Conservation (phyloP, 2,329 filamentous ascomycete species). For the Monosporascus cannonballus region DNA sequence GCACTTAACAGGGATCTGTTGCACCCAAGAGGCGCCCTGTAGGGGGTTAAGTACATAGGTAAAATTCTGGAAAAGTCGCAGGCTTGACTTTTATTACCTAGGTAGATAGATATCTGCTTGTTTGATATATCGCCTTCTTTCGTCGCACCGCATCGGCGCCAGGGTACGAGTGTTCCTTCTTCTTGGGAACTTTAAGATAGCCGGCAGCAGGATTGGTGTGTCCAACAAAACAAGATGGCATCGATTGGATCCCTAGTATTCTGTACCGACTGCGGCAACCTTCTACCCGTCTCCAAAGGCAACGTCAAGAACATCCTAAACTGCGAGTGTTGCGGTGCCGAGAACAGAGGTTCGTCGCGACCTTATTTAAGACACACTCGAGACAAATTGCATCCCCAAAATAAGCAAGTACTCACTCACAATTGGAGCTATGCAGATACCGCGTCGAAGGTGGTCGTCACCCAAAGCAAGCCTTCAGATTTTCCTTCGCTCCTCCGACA, state of each 20-base stretch:
- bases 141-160: too few relatives aligned
- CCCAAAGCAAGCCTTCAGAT: slow-evolving; percentile 78
- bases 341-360: slow-evolving; percentile 65
- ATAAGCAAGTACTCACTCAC: slow-evolving; percentile 2
- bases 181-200: neutral
- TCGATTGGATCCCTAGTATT: slow-evolving; percentile 88
- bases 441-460: slow-evolving; percentile 69
- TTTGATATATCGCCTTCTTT: too few relatives aligned
- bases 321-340: slow-evolving; percentile 81
- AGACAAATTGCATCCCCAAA: neutral
- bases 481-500: slow-evolving; percentile 87
- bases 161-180: neutral
- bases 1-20: too few relatives aligned
- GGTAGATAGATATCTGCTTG: too few relatives aligned
- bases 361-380: neutral
- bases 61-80: too few relatives aligned
- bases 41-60: too few relatives aligned
- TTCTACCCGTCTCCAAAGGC: slow-evolving; percentile 75
- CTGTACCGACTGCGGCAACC: slow-evolving; percentile 86
- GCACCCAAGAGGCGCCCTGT: too few relatives aligned
- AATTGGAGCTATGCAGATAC: slow-evolving; percentile 47
- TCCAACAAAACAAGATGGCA: slow-evolving; percentile 55
- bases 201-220: too few relatives aligned
- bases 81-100: too few relatives aligned
- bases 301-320: slow-evolving; percentile 67